Conservation (phyloP, 176 grass and related monocot species). For the Eleusine indica region DNA sequence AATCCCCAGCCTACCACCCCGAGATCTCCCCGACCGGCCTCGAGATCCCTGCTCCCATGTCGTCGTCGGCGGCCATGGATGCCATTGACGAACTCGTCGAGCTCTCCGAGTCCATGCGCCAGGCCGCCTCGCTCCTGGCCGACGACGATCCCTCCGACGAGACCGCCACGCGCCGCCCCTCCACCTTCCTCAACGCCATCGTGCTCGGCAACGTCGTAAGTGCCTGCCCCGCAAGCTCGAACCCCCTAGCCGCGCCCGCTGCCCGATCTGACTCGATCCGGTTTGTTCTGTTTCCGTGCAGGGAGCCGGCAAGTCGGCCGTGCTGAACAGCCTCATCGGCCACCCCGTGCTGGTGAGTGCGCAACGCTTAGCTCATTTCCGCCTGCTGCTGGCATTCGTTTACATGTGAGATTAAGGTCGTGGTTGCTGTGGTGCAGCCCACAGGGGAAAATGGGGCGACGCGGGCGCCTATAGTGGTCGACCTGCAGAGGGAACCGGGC, state of each 20-base stretch:
- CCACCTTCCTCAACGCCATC: constrained; percentile 95
- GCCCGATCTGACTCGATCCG: constrained; percentile 45
- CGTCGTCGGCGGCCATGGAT: constrained; percentile 75
- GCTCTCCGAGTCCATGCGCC: constrained; percentile 85
- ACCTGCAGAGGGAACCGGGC: constrained; percentile 75
- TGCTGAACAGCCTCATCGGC: constrained; percentile 92
- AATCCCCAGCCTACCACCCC: constrained; percentile 17
- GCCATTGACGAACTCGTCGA: constrained; percentile 85
- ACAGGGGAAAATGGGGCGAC: constrained; percentile 97
- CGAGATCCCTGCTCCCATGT: constrained; percentile 62
- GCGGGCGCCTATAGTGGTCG: constrained; percentile 81
- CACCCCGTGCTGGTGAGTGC: constrained; percentile 89
- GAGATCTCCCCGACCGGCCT: constrained; percentile 57
- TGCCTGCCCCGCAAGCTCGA: neutral
- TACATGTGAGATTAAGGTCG: constrained; percentile 10
- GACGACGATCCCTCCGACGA: constrained; percentile 84
- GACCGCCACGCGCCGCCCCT: constrained; percentile 56
- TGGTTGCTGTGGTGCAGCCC: constrained; percentile 59
- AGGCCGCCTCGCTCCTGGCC: constrained; percentile 88
- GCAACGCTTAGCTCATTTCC: neutral
- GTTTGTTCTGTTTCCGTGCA: constrained; percentile 42
- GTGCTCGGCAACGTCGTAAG: constrained; percentile 97
- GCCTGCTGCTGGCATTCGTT: constrained; percentile 22
- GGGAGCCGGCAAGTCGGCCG: constrained; percentile 94
- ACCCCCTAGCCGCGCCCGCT: neutral